Percentiles rank a stretch among this genome's conserved stretches.
Conservation (phyloP, 805 yeast species). For the Wickerhamomyces subpelliculosus region DNA sequence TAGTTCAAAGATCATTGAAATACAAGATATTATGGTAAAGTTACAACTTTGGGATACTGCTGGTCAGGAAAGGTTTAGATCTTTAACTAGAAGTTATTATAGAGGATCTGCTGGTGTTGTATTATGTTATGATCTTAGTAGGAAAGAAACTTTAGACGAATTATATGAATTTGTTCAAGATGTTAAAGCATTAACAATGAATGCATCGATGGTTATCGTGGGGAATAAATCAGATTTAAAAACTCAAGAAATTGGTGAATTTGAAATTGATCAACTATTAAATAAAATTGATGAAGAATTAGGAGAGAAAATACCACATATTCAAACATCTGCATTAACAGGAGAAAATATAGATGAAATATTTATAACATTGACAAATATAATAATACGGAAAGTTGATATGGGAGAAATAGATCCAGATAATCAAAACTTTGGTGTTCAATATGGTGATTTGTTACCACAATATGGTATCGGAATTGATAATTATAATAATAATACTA, state of each 20-base stretch:
- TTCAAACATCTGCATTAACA: conserved; percentile 33
- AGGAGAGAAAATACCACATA: conserved; percentile 25
- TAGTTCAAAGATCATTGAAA: conserved; percentile 24
- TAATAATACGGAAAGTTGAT: conserved; percentile 39
- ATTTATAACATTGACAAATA: conserved; percentile 31
- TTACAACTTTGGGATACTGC: conserved; percentile 33
- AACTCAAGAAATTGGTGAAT: conserved; percentile 22
- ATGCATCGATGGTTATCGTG: conserved; percentile 25
- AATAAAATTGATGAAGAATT: conserved; percentile 16
- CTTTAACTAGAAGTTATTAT: conserved; percentile 31
- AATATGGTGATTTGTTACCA: conserved; percentile 42
- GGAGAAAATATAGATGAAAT: conserved; percentile 36
- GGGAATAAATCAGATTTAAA: conserved; percentile 28
- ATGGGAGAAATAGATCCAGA: conserved; percentile 42
- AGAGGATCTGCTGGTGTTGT: conserved; percentile 32
- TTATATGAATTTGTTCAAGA: conserved; percentile 26
- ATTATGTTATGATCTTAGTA: conserved; percentile 27
- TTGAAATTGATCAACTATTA: conserved; percentile 24
- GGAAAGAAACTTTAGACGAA: conserved; percentile 18
- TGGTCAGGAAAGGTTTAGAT: conserved; percentile 31
- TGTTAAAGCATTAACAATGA: conserved; percentile 21
- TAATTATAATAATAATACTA: conserved; percentile 22
- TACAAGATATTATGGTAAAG: conserved; percentile 12
- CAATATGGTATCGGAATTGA: background rate
- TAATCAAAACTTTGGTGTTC: conserved; percentile 38